Evolutionary conservation across 1,139 yeast species (phyloP), one percentile per base, ranked within the genome.

Genomic region (Kodamaea fungicola): DNA sequence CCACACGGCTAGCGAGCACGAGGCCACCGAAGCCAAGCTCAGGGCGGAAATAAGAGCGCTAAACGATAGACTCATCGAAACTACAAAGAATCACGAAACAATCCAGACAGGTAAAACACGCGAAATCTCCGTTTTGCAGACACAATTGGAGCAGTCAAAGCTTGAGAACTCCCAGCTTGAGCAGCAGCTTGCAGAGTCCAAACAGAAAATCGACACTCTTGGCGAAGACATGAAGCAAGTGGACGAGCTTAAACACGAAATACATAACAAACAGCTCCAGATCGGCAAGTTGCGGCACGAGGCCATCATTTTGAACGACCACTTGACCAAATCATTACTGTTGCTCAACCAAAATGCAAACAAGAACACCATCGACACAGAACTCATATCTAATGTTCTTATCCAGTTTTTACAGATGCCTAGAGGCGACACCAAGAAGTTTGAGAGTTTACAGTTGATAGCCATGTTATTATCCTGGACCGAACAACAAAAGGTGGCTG

Each of bases 251-350:
- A 52, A 62, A 28, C 50, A 55, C 7, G 70, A 74, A 31, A 45
- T 67, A 3, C 85, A 84, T 48, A 88, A 82, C 45, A 89, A 88
- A 59, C 90, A 80, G 44, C 67, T 89, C 22, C 74, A 81, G 37
- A 78, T 92, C 35, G 97, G 97, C 4, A 92, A 92, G 56, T 71
- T 92, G 38, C 78, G 97, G 39, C 97, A 92, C 56, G 97, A 92
- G 60, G 95, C 96, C 2, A 92, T 92, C n/a, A 87, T 88, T 24
- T 65, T 90, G 40, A 92, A 92, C 57, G 98, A 92, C 55, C 98
- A 92, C 63, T 65, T 92, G 41, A 89, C 96, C 12, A 90, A 92
- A 55, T 95, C 97, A 2, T 64, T 94, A 42, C 79, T 89, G 12
- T 67, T 70, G 72, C 67, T 90, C 59, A 79, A 92, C 42, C 89